A percentile compares a stretch with the other conserved stretches of the same genome.
phyloP scores from a whole-genome alignment of 129 eudicot species.

The Lactuca sativa region DNA sequence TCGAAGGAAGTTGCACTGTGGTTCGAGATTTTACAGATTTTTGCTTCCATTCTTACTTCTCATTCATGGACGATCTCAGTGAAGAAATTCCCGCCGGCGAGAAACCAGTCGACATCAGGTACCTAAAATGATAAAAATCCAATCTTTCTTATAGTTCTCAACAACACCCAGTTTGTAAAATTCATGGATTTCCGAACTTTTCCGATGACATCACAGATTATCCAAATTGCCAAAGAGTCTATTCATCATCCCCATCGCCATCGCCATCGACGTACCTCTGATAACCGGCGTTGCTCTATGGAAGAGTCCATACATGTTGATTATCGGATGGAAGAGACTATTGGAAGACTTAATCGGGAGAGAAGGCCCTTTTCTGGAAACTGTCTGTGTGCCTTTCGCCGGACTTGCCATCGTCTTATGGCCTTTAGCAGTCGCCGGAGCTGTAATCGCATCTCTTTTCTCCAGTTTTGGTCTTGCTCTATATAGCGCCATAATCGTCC shows the following conservation, averaged over 20 bases:
- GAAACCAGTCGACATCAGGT: slow-evolving; percentile 73
- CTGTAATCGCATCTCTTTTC: slow-evolving; percentile 57
- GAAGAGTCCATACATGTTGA: slow-evolving; percentile 90
- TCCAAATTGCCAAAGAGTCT: slow-evolving; percentile 64
- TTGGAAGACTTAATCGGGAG: slow-evolving; percentile 82
- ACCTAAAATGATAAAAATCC: neutral
- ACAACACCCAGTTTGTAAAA: neutral
- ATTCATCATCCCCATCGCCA: slow-evolving; percentile 54
- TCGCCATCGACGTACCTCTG: slow-evolving; percentile 56
- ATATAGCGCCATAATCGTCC: slow-evolving; percentile 71
- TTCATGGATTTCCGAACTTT: neutral
- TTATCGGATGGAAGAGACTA: slow-evolving; percentile 92
- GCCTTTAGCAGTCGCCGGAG: slow-evolving; percentile 82
- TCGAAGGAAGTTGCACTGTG: slow-evolving; percentile 69
- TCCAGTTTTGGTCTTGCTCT: slow-evolving; percentile 79
- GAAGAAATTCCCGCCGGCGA: slow-evolving; percentile 61
- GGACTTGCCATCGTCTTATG: slow-evolving; percentile 81
- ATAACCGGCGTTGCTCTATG: slow-evolving; percentile 70
- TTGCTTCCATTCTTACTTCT: slow-evolving; percentile 95
- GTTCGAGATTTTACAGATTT: slow-evolving; percentile 88
- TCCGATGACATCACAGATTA: slow-evolving; percentile 38
- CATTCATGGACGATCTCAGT: slow-evolving; percentile 85
- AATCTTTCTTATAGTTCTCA: neutral
- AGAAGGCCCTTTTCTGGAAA: slow-evolving; percentile 93
- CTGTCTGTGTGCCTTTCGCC: slow-evolving; percentile 90